phyloP scores from a whole-genome alignment of 345 rosid genomes.

The Acer negundo region DNA sequence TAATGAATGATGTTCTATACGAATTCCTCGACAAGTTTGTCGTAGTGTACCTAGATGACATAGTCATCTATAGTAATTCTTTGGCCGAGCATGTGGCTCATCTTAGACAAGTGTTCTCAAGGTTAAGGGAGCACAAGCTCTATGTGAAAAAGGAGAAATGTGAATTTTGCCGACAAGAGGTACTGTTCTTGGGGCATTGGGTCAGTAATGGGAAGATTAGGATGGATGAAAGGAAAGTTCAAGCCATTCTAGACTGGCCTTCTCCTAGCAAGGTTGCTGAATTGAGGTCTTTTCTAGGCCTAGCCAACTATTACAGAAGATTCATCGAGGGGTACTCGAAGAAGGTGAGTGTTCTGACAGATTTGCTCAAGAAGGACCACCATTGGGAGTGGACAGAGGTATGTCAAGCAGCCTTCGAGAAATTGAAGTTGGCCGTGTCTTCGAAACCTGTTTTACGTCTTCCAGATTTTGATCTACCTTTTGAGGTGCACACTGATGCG shows the following conservation, averaged over 20 bases:
- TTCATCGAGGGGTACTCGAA: neutral
- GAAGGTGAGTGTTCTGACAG: neutral
- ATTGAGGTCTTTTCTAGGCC: neutral
- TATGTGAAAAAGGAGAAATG: neutral
- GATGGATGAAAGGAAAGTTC: neutral
- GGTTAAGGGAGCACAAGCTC: neutral
- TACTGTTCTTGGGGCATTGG: neutral
- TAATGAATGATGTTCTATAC: too few relatives aligned
- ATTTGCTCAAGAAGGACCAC: neutral
- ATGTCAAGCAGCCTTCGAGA: neutral
- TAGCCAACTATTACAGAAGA: neutral
- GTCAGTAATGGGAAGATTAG: neutral
- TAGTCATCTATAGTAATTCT: neutral
- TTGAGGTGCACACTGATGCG: too few relatives aligned
- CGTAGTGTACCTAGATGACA: neutral
- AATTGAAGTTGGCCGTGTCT: neutral
- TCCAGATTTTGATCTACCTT: too few relatives aligned
- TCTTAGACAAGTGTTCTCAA: neutral
- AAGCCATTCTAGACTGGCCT: neutral
- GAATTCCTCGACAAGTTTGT: neutral
- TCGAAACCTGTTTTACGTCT: too few relatives aligned
- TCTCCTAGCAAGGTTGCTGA: neutral
- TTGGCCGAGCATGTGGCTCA: neutral
- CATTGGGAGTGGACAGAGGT: neutral
- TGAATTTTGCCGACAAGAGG: neutral